Conservation (phyloP, 441 rosid genomes). For the Pelargonium myrrhifolium region DNA sequence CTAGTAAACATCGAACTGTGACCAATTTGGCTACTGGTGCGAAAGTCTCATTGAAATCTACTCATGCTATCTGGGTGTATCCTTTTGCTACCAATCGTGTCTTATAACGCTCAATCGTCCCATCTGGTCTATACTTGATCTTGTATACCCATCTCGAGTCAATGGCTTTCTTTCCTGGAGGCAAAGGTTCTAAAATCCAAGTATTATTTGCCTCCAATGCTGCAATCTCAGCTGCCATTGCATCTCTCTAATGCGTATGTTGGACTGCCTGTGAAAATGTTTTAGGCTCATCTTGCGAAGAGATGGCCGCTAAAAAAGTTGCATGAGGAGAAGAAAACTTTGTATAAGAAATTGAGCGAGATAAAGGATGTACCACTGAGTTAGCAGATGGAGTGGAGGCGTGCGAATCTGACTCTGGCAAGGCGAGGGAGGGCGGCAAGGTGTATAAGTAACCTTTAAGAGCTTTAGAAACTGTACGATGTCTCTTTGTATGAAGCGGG, state of each 20-base stretch:
- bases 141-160: neutral
- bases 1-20: neutral
- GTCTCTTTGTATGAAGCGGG: no score
- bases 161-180: neutral
- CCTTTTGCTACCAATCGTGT: neutral
- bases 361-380: neutral
- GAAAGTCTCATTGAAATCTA: neutral
- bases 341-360: neutral
- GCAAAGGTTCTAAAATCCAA: neutral
- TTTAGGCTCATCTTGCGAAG: neutral
- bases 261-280: neutral
- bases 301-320: neutral
- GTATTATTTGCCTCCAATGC: neutral
- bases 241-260: neutral
- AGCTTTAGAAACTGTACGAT: no score
- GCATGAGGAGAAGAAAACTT: neutral
- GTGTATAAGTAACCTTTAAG: no score
- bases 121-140: neutral
- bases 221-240: neutral
- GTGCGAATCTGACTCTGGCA: neutral
- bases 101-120: neutral
- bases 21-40: neutral
- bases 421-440: no score
- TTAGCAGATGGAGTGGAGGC: neutral
- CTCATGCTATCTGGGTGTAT: neutral